phyloP scores from a whole-genome alignment of 192 early-diverging fungal genomes.

The Allomyces macrogynus region DNA sequence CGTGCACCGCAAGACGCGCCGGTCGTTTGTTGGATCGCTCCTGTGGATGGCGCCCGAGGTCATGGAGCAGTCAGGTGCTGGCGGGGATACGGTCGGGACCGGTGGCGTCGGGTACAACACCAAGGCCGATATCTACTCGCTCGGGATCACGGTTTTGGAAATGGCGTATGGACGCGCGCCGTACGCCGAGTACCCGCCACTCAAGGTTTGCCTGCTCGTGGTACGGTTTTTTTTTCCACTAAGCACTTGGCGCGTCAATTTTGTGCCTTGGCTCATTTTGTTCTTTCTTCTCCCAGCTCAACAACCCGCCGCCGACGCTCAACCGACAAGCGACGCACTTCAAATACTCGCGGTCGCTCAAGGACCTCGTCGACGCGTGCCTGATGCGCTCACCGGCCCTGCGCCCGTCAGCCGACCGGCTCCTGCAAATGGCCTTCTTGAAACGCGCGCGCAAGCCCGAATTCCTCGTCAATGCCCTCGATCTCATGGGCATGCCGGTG shows the following conservation, averaged over 20 bases:
- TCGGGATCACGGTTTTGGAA: slow-evolving; percentile 37
- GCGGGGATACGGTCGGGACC: too few species aligned
- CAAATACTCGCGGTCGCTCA: slow-evolving; percentile 55
- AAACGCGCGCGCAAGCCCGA: slow-evolving; percentile 1
- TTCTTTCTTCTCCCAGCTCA: slow-evolving; percentile 55
- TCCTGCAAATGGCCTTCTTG: slow-evolving; percentile 1
- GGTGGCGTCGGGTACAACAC: slow-evolving; percentile 14
- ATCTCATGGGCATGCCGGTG: too few species aligned
- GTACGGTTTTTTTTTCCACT: too few species aligned
- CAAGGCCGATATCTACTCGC: slow-evolving; percentile 33
- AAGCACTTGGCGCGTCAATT: too few species aligned
- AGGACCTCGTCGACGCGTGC: slow-evolving; percentile 73
- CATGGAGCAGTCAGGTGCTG: slow-evolving; percentile 17
- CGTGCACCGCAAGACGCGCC: slow-evolving; percentile 24
- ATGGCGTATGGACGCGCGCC: slow-evolving; percentile 29
- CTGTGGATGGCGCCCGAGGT: slow-evolving; percentile 40
- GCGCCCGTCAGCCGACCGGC: slow-evolving; percentile 8
- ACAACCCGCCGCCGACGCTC: slow-evolving; percentile 65
- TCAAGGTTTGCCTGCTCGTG: slow-evolving; percentile 13
- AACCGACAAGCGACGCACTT: slow-evolving; percentile 48
- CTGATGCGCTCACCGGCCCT: slow-evolving; percentile 54
- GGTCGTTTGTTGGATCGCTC: slow-evolving; percentile 11
- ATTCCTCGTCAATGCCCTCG: too few species aligned
- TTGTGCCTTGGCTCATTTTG: slow-evolving; percentile 6
- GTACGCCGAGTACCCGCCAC: slow-evolving; percentile 31